A percentile compares a stretch with the other conserved stretches of the same genome.
Evolutionary conservation across 1,139 yeast genomes (phyloP).

Genomic region (Pichia sp.): DNA sequence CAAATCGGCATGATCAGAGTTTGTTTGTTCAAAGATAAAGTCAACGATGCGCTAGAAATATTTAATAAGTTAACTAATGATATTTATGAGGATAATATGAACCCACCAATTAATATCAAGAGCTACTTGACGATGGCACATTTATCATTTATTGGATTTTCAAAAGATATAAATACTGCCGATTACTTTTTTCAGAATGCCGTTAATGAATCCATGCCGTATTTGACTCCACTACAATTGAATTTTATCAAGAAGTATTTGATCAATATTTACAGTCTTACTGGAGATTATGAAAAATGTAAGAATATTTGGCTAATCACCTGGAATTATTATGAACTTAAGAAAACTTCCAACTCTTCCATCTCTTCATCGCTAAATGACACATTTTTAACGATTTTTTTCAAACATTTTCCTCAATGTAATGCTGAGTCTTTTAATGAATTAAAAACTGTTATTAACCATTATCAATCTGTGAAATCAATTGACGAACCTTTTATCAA

Average conservation of each 20-base stretch:
- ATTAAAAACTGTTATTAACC: slow-evolving; percentile 49
- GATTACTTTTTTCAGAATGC: slow-evolving; percentile 69
- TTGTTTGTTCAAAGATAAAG: slow-evolving; percentile 42
- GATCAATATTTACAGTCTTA: slow-evolving; percentile 50
- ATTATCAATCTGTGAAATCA: slow-evolving; percentile 48
- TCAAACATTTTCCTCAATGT: slow-evolving; percentile 47
- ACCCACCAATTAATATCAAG: slow-evolving; percentile 26
- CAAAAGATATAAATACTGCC: slow-evolving; percentile 67
- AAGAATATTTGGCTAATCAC: slow-evolving; percentile 59
- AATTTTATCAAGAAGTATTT: slow-evolving; percentile 65
- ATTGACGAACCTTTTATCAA: slow-evolving; percentile 75
- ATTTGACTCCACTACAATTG: slow-evolving; percentile 62
- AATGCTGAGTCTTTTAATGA: slow-evolving; percentile 48
- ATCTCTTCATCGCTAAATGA: slow-evolving; percentile 62
- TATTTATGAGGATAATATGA: slow-evolving; percentile 27
- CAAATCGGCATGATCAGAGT: slow-evolving; percentile 56
- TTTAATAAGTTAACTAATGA: slow-evolving; percentile 34
- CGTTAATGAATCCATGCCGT: slow-evolving; percentile 59
- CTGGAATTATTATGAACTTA: slow-evolving; percentile 43
- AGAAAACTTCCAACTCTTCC: slow-evolving; percentile 54
- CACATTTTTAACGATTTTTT: slow-evolving; percentile 59
- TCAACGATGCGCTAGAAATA: slow-evolving; percentile 41
- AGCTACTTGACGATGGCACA: slow-evolving; percentile 59
- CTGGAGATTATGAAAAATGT: slow-evolving; percentile 51
- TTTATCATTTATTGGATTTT: slow-evolving; percentile 72